Evolutionary conservation across 2,329 filamentous ascomycete genomes (phyloP), one percentile per base, ranked within the genome.

Genomic region (Neurospora crassa): DNA sequence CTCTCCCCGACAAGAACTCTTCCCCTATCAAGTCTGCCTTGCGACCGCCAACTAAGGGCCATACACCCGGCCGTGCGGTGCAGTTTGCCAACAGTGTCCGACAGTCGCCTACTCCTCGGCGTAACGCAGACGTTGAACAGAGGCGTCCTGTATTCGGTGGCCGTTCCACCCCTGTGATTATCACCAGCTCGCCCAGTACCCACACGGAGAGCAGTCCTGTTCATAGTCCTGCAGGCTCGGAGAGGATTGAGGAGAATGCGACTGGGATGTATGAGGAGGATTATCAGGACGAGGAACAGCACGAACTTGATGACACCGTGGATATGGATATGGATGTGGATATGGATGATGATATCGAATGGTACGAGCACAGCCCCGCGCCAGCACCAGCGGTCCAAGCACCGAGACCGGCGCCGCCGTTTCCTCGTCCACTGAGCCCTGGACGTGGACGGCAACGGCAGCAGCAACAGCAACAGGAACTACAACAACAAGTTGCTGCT

Each of bases 21-120:
- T 89, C 87, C 1, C 87, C 87, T 0, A 81, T 79, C 10, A 89
- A 89, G 76, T 89, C 87, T 0, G 86, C 83, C 74, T 78, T 89
- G 34, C 84, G 87, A 20, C 88, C 87, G 4, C 86, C 87, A 0
- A 84, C 85, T 3, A 87, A 84, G 73, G 0, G 29, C 34, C 53
- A 16, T 14, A 88, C 86, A 2, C 86, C 86, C 0, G 87, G 87
- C 5, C 84, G 86, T 0, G 85, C 89, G 0, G 87, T 89, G 16
- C 86, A 87, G 71, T 89, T 89, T 74, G 85, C 84, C 0, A 85
- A 83, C 77, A 85, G 81, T 76, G 83, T 83, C 1, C 77, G 1
- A 81, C 82, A 11, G 83, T 85, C 73, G 81, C 80, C 2, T 77
- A 81, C 74, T 74, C 72, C 3, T 75, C 73, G 4, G 71, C 74